phyloP scores from a whole-genome alignment of 2,329 filamentous ascomycete genomes.

The Ophiosphaerella herpotricha region DNA sequence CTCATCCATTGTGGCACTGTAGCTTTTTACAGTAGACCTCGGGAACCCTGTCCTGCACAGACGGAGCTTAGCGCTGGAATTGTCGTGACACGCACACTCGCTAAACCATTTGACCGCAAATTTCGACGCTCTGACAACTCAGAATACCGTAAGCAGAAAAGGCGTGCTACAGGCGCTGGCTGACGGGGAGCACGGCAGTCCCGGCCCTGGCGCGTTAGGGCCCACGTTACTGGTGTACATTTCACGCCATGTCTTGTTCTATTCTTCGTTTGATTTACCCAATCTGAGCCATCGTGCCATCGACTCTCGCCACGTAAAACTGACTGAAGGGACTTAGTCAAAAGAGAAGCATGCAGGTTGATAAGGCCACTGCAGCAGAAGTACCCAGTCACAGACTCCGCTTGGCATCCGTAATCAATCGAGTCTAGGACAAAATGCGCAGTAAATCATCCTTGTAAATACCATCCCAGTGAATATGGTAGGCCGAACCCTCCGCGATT shows the following conservation, averaged over 20 bases:
- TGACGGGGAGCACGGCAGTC: not conserved
- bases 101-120: not conserved
- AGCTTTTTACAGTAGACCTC: too few relatives aligned
- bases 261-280: conserved; percentile 10
- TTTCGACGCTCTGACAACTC: not conserved
- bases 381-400: conserved; percentile 19
- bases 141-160: too few relatives aligned
- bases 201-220: not conserved
- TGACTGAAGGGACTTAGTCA: conserved; percentile 46
- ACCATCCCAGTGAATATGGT: conserved; percentile 15
- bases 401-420: conserved; percentile 20
- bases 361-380: conserved; percentile 38
- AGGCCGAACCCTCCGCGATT: conserved; percentile 6
- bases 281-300: conserved; percentile 13
- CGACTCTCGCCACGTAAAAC: conserved; percentile 25
- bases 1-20: too few relatives aligned
- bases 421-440: conserved; percentile 25
- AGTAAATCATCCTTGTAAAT: conserved; percentile 17
- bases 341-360: conserved; percentile 27
- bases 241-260: conserved; percentile 12
- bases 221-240: conserved; percentile 1
- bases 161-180: not conserved
- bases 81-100: conserved; percentile 7
- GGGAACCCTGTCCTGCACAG: too few relatives aligned
- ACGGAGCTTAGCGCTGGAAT: not conserved